These are phyloP conservation scores for Lycium ferocissimum DNA, from an alignment of 257 asterid species.

Conservation along the genomic window DNA sequence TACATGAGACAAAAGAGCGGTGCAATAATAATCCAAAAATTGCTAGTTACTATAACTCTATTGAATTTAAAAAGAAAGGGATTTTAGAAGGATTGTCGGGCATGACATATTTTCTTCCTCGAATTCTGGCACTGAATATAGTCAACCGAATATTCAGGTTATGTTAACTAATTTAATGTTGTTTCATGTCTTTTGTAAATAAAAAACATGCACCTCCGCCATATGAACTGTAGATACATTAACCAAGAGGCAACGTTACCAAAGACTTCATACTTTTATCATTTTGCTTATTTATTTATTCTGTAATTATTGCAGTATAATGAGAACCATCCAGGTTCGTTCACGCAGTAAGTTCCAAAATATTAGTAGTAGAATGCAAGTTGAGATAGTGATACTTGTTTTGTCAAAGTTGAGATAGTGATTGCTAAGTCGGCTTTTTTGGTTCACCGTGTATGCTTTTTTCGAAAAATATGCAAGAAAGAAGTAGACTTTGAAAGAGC, in stretches of 20 bases:
- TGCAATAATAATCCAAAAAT: background rate
- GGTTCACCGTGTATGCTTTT: too few species aligned
- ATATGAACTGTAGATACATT: background rate
- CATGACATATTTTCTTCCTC: conserved; percentile 14
- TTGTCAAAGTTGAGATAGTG: too few species aligned
- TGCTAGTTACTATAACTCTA: background rate
- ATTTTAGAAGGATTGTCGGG: conserved; percentile 24
- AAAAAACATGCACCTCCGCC: background rate
- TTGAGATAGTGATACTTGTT: background rate
- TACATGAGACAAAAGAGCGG: background rate
- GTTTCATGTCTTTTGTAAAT: background rate
- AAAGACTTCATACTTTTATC: background rate
- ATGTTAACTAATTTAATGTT: background rate
- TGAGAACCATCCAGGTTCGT: background rate
- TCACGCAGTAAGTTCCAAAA: background rate
- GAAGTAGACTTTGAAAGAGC: too few species aligned
- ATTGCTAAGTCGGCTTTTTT: too few species aligned
- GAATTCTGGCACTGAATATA: background rate
- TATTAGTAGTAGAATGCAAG: background rate
- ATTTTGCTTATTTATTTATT: background rate
- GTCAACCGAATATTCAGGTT: background rate
- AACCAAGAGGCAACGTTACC: background rate
- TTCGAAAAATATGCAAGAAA: too few species aligned
- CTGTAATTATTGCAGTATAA: background rate
- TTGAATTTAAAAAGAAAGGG: background rate